Base-by-base conservation (phyloP, 352 stramenopile genomes). In the Pythium brassicae region DNA sequence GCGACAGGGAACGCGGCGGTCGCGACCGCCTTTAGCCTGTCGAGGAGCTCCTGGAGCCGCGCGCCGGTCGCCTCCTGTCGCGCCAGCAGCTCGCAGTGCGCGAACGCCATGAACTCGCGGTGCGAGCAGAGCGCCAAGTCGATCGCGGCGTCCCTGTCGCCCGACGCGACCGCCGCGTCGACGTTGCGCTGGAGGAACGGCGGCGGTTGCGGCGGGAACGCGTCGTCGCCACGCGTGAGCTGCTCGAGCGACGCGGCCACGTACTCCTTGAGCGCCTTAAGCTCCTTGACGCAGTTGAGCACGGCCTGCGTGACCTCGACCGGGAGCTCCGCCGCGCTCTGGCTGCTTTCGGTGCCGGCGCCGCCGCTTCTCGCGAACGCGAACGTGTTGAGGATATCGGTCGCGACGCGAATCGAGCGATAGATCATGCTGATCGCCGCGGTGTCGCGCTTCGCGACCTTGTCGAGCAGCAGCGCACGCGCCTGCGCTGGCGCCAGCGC, bases 191-290 rank as follows among this genome's bases (percentile, higher is more conserved):
- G 66, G 19, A 66, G 25, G n/a, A 74, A 63, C 23, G 54, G 22
- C 4, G 66, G 64, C 1, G 63, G 64, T 11, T 57, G 61, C 7
- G 51, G 43, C 0, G 35, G 37, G 22, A 71, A 68, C 22, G 50
- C 62, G 6, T 72, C 61, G 40, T 71, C 63, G 17, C 35, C 47
- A 23, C 45, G 59, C 14, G 64, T 63, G 39, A 78, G 59, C 53
- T 83, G 61, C 27, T 87, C 75, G 4, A 89, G 65, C 34, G 79
- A 86, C 42, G 79, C 59, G 20, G 83, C 65, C 48, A 90, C 55
- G 54, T 68, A 87, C 35, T 90, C 80, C 55, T 88, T 88, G 40
- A 90, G 61, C 20, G 62, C 62, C 54, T 88, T 88, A 51, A 90
- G 76, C 50, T 90, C 80, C 53, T 87, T 86, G 14, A 88, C 78